Base-by-base conservation (phyloP, 2,329 filamentous ascomycete genomes). In the Aspergillus sp. region DNA sequence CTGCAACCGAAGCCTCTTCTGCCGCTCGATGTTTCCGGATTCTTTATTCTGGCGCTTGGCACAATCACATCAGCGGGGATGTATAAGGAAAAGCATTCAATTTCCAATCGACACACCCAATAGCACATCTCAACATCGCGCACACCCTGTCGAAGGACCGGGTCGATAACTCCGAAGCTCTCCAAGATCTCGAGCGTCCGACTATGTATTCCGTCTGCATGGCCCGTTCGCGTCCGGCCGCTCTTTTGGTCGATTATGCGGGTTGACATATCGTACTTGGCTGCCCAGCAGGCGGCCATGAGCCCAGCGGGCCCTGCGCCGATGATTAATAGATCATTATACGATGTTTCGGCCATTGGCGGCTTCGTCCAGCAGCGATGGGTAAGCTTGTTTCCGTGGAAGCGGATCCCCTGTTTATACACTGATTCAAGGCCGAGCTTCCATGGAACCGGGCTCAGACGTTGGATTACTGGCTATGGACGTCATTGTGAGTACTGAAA, bases 141-240 rank as follows among this genome's bases (percentile, higher is more conserved):
- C 8, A 30, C 30, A 4, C 31, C 35, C 20, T 31, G 29, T 6
- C 22, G 19, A 7, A 36, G 3, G 8, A 44, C 30, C 3, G 29
- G 11, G 28, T 46, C 33, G 2, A 28, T 75, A 35, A 85, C 72
- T 1, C 76, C 79, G 42, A 85, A 80, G 35, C 72, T 77, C 43
- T 85, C 76, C 32, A 84, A 73, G n/a, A 85, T 80, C 53, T 85
- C 78, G 2, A 83, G 62, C 0, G 75, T 81, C 1, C 79, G 74
- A 39, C 70, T 74, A 53, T 82, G 75, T 3, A 80, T 57, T 2
- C 72, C 73, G 43, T 71, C 68, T 1, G 67, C 67, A 42, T 69
- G 65, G 1, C 58, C 55, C 8, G 50, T 49, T n/a, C 42, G 19
- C 2, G 45, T 49, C 8, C 32, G 40, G 3, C 30, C 16, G 2